Evolutionary conservation across 805 yeast genomes (phyloP).

Genomic region (Monosporozyma solicola): DNA sequence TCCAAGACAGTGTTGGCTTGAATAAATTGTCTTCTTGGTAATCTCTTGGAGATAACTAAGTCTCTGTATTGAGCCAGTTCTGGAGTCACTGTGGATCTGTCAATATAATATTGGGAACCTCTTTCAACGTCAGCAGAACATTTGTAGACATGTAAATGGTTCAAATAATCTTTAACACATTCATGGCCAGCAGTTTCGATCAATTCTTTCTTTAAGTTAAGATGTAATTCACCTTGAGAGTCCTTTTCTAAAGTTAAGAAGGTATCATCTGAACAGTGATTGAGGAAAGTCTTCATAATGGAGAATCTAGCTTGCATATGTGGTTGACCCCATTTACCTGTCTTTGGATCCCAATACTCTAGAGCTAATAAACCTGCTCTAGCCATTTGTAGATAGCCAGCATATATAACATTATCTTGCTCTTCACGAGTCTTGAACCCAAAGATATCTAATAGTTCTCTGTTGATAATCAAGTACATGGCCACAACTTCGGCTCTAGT

Average conservation of each 20-base stretch:
- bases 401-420: constrained; percentile 53
- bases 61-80: constrained; percentile 61
- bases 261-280: constrained; percentile 43
- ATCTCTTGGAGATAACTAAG: constrained; percentile 57
- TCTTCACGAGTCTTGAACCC: constrained; percentile 51
- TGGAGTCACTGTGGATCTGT: constrained; percentile 57
- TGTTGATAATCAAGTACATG: constrained; percentile 63
- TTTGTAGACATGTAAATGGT: constrained; percentile 69
- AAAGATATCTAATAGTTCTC: constrained; percentile 60
- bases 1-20: constrained; percentile 64
- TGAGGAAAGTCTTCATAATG: constrained; percentile 64
- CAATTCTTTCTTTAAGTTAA: constrained; percentile 51
- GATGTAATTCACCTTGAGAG: constrained; percentile 46
- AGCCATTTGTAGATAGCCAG: constrained; percentile 74
- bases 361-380: constrained; percentile 78
- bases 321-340: constrained; percentile 87
- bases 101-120: constrained; percentile 56
- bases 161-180: constrained; percentile 63
- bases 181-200: constrained; percentile 63
- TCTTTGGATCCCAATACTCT: constrained; percentile 79
- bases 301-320: constrained; percentile 92
- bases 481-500: constrained; percentile 92
- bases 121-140: constrained; percentile 61
- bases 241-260: constrained; percentile 48
- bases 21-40: constrained; percentile 76